These are phyloP conservation scores for Spergularia marina DNA, from an alignment of 148 eudicot genomes.

Conservation along the genomic window DNA sequence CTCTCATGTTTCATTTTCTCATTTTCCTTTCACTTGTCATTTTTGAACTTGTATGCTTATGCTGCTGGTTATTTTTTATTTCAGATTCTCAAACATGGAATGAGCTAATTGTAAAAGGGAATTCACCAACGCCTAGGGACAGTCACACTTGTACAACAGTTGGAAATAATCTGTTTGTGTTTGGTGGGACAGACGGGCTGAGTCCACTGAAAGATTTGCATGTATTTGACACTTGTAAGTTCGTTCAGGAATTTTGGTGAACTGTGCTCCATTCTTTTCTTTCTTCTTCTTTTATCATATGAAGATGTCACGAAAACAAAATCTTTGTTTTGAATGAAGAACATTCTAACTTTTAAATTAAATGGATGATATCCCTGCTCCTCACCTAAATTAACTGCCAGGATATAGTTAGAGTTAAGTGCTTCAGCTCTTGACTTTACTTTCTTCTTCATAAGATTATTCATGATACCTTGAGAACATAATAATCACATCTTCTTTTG, in stretches of 20 bases:
- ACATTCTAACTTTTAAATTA: background rate
- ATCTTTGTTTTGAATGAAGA: too few species aligned
- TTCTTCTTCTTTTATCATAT: background rate
- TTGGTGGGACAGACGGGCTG: slow-evolving; percentile 86
- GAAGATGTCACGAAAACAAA: background rate
- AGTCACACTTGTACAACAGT: slow-evolving; percentile 92
- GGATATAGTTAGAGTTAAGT: too few species aligned
- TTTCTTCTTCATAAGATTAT: too few species aligned
- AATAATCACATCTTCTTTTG: too few species aligned
- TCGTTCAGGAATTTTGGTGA: background rate
- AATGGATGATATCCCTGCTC: background rate
- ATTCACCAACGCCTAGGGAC: slow-evolving; percentile 77
- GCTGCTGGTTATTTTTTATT: background rate
- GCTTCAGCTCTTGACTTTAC: too few species aligned
- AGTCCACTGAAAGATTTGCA: slow-evolving; percentile 73
- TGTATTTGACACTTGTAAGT: slow-evolving; percentile 76
- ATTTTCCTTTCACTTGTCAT: background rate
- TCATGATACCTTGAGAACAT: too few species aligned
- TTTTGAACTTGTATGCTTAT: background rate
- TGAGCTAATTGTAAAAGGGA: slow-evolving; percentile 60
- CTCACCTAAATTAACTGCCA: too few species aligned
- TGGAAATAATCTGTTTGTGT: slow-evolving; percentile 70
- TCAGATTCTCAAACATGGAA: slow-evolving; percentile 68
- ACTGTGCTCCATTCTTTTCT: background rate
- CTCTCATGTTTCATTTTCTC: background rate